These are phyloP conservation scores for Alternaria arborescens DNA, from an alignment of 2,329 filamentous ascomycete species.

Conservation along the genomic window DNA sequence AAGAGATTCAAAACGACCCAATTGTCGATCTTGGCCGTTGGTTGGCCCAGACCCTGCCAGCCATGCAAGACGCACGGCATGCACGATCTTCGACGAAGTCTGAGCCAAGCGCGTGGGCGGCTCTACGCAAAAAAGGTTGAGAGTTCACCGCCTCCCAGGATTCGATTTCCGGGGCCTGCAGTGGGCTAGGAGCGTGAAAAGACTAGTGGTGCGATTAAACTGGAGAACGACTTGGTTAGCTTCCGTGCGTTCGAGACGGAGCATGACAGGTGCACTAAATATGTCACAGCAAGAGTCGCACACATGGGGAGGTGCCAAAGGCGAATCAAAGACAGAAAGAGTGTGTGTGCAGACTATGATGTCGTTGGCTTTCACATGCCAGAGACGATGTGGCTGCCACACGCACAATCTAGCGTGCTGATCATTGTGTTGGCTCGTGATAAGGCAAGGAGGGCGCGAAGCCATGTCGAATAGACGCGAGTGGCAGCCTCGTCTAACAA, in stretches of 20 bases:
- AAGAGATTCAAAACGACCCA: slow-evolving; percentile 27
- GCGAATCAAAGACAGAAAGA: too few relatives aligned
- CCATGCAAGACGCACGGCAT: slow-evolving; percentile 27
- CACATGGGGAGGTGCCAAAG: slow-evolving; percentile 14
- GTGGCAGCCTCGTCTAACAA: slow-evolving; percentile 41
- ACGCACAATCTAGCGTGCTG: slow-evolving; percentile 18
- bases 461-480: slow-evolving; percentile 30
- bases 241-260: slow-evolving; percentile 20
- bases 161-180: slow-evolving; percentile 26
- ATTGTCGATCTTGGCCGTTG: slow-evolving; percentile 31
- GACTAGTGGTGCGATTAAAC: slow-evolving; percentile 36
- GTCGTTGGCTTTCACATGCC: slow-evolving; percentile 42
- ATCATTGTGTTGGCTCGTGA: slow-evolving; percentile 40
- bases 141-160: slow-evolving; percentile 41
- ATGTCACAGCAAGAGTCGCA: slow-evolving; percentile 25
- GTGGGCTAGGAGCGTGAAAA: slow-evolving; percentile 21
- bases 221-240: slow-evolving; percentile 27
- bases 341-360: slow-evolving; percentile 17
- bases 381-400: slow-evolving; percentile 13
- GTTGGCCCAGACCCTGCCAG: slow-evolving; percentile 33
- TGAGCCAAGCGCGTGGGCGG: slow-evolving; percentile 30
- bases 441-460: slow-evolving; percentile 27
- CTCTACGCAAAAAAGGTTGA: slow-evolving; percentile 23
- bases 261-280: slow-evolving; percentile 34
- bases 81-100: slow-evolving; percentile 30